Base-by-base conservation (phyloP, 306 rosid species). In the Macrotyloma uniflorum region DNA sequence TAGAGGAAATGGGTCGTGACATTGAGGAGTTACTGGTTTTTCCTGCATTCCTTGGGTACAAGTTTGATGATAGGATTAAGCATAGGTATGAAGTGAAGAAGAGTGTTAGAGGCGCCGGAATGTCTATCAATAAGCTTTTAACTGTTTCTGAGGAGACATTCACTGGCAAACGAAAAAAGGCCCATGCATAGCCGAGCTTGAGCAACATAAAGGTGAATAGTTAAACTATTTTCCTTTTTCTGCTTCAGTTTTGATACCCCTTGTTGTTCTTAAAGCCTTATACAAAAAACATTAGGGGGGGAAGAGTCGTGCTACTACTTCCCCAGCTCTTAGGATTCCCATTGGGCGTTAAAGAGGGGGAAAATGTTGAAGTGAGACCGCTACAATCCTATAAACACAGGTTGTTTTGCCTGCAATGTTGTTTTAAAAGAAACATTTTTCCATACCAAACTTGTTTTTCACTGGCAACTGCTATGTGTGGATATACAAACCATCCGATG, bases 1-100 rank as follows among this genome's bases (percentile, higher is more conserved):
- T 85, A 46, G 89, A 83, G 69, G 96, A 83, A 20, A 91, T 93
- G 91, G 90, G 89, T 30, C 90, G 98, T 40, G 96, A 86, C 78
- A 76, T 84, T 20, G 81, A 33, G 50, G 98, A 93, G 79, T 82
- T 93, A 14, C 75, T 93, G 54, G 74, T 83, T 61, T 93, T 91
- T 75, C 98, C 97, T 24, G 93, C 98, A 36, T 91, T 88, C 81
- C 94, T 91, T 35, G 94, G 96, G 42, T 93, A 91, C 82, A 89
- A 87, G 66, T 80, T 93, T 5, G 90, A 88, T 76, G 91, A 86
- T 72, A 81, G 94, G 86, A 89, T 93, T 69, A 93, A 93, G 87
- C 87, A 78, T 67, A 93, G 97, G 77, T 89, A 81, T 80, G 97
- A 91, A 76, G 82, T 51, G 23, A 84, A 76, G 82, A 92, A 84